Base-by-base conservation (phyloP, 2,329 filamentous ascomycete species). In the Dryadomyces quercivorus region DNA sequence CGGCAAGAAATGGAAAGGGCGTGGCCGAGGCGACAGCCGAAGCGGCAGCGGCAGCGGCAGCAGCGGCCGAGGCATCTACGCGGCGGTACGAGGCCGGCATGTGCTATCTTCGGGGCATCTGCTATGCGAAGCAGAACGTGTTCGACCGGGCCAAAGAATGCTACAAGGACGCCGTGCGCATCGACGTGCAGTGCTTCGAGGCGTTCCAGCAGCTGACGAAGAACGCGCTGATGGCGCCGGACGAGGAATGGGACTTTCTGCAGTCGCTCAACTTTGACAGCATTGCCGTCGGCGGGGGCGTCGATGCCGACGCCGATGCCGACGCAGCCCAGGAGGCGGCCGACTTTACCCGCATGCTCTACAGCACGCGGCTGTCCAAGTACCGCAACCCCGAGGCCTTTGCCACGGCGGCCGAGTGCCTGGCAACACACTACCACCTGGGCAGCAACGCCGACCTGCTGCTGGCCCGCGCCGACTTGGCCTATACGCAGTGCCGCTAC, bases 191-290 rank as follows among this genome's bases (percentile, higher is more conserved):
- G 68, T 98, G 93, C 70, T 97, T 95, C 65, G 93, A 98, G 69
- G 93, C 93, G 0, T 97, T 98, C 65, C 91, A 96, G 63, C 91
- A 97, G 72, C 79, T 98, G 54, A 96, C 97, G 84, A 89, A 90
- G 71, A 98, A 98, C 71, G 88, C 88, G 20, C 77, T 98, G 58
- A 86, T 98, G 81, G 82, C 81, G 50, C 90, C 91, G 0, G 84
- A 88, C 40, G 91, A 96, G 68, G 91, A 96, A 66, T 88, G 92
- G 79, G 80, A 84, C 51, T 95, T 96, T 59, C 77, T 96, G 46
- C 85, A 93, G 61, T 88, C 86, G 52, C 77, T 96, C 21, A 84
- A 96, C 69, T 98, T 98, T 66, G 90, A 95, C 67, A 82, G 85
- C 20, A 85, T 97, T 59, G 75, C 76, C 7, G 78, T 85, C 1